A percentile compares a stretch with the other conserved stretches of the same genome.
Evolutionary conservation across 305 asterid species (phyloP).

Genomic region (Fraxinus dipetala): DNA sequence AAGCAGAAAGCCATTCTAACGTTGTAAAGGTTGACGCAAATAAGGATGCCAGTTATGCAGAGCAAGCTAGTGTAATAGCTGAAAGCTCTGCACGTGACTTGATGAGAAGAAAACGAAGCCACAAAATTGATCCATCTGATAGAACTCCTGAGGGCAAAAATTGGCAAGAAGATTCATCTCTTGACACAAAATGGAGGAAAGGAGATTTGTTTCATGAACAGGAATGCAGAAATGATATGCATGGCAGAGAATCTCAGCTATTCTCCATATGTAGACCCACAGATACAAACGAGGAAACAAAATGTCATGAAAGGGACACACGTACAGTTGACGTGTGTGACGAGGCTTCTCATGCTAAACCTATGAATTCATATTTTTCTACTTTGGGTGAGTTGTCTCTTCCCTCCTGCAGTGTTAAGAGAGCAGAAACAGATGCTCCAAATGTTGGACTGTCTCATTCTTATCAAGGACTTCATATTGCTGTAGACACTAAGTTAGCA

Average conservation of each 20-base stretch:
- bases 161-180: slow-evolving; percentile 23
- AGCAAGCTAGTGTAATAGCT: slow-evolving; percentile 36
- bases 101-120: slow-evolving; percentile 84
- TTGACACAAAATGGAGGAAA: slow-evolving; percentile 35
- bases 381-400: slow-evolving; percentile 29
- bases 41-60: slow-evolving; percentile 31
- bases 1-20: slow-evolving; percentile 37
- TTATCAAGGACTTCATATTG: slow-evolving; percentile 18
- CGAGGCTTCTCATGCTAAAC: slow-evolving; percentile 34
- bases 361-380: slow-evolving; percentile 27
- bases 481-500: slow-evolving; percentile 9
- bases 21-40: slow-evolving; percentile 28
- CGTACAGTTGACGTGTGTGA: slow-evolving; percentile 26
- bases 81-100: slow-evolving; percentile 81
- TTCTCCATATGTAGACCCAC: slow-evolving; percentile 27
- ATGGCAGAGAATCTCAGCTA: slow-evolving; percentile 27
- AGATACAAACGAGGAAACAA: slow-evolving; percentile 33
- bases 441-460: slow-evolving; percentile 20
- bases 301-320: slow-evolving; percentile 28
- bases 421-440: slow-evolving; percentile 24
- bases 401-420: slow-evolving; percentile 30
- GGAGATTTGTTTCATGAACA: slow-evolving; percentile 27
- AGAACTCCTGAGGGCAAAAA: slow-evolving; percentile 31
- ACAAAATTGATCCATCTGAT: slow-evolving; percentile 46
- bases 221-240: slow-evolving; percentile 27